Percentiles rank a stretch among this genome's conserved stretches.
These are phyloP conservation scores for Curvularia lunata DNA, from an alignment of 2,329 filamentous ascomycete species.

Conservation along the genomic window DNA sequence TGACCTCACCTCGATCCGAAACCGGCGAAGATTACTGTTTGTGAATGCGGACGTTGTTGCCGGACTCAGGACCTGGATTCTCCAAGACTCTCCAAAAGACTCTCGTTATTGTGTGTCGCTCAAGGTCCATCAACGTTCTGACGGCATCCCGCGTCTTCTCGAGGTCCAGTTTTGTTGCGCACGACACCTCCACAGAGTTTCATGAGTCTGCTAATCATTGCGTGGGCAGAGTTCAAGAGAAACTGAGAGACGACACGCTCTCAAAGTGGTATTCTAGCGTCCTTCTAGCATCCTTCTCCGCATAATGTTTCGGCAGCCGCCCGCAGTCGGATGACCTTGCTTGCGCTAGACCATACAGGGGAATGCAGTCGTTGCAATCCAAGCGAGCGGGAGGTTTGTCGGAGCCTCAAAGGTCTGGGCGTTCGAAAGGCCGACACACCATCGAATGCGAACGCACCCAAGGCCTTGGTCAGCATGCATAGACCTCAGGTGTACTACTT, in stretches of 20 bases:
- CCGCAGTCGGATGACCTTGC: constrained; percentile 12
- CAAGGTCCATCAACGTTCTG: background rate
- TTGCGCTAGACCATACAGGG: background rate
- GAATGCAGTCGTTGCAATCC: constrained; percentile 1
- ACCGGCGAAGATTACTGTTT: background rate
- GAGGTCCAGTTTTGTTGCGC: background rate
- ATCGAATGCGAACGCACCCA: constrained; percentile 8
- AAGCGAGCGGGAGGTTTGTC: constrained; percentile 21
- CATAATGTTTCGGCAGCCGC: constrained; percentile 7
- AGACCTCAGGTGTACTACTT: background rate
- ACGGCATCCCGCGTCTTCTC: background rate
- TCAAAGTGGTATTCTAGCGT: constrained; percentile 29
- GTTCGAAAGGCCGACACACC: background rate
- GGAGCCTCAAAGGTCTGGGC: constrained; percentile 13
- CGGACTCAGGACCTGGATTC: background rate
- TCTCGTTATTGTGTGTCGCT: background rate
- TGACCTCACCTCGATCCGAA: background rate
- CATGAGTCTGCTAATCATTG: background rate
- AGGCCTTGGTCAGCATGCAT: constrained; percentile 7
- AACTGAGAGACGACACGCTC: background rate
- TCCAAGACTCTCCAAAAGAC: too few species aligned
- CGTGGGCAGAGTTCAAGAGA: background rate
- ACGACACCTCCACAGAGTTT: background rate
- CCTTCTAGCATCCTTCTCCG: constrained; percentile 34
- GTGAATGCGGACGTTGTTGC: background rate